A percentile compares a stretch with the other conserved stretches of the same genome.
Conservation (phyloP, 192 early-diverging fungal species). For the Coemansia sp. region DNA sequence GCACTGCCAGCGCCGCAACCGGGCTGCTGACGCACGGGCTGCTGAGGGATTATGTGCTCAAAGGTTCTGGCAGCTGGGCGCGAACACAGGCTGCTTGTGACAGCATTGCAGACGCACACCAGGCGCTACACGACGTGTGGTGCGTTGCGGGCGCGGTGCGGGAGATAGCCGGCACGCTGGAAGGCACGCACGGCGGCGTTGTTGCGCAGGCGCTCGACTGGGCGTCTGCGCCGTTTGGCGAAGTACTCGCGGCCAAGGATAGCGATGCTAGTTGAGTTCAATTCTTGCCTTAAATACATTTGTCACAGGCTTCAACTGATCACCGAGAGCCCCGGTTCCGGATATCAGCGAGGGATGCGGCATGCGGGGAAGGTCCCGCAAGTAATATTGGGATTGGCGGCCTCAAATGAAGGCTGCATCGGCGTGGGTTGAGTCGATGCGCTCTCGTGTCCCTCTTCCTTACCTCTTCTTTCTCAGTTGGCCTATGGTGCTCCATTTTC, state of each 20-base stretch:
- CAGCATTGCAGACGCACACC: slow-evolving; percentile 21
- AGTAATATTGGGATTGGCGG: background rate
- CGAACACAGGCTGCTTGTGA: slow-evolving; percentile 16
- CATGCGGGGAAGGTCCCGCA: background rate
- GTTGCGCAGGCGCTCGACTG: slow-evolving; percentile 24
- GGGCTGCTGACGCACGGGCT: slow-evolving; percentile 40
- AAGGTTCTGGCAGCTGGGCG: slow-evolving; percentile 27
- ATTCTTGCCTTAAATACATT: too few relatives aligned
- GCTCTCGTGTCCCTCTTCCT: background rate
- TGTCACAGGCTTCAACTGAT: background rate
- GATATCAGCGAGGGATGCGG: background rate
- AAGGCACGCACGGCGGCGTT: slow-evolving; percentile 8
- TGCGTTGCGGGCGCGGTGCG: slow-evolving; percentile 29
- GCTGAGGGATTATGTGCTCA: slow-evolving; percentile 22
- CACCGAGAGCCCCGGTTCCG: background rate
- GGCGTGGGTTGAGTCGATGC: background rate
- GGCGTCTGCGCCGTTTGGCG: slow-evolving; percentile 24
- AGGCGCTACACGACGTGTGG: slow-evolving; percentile 24
- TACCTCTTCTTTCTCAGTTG: slow-evolving; percentile 5
- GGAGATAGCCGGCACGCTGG: slow-evolving; percentile 20
- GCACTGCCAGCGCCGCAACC: slow-evolving; percentile 21
- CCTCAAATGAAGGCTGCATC: background rate
- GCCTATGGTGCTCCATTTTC: slow-evolving; percentile 7
- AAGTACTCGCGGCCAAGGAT: slow-evolving; percentile 4
- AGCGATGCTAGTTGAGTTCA: background rate